Evolutionary conservation across 1,284 basidiomycete species (phyloP).

Genomic region (Puccinia novopanici): DNA sequence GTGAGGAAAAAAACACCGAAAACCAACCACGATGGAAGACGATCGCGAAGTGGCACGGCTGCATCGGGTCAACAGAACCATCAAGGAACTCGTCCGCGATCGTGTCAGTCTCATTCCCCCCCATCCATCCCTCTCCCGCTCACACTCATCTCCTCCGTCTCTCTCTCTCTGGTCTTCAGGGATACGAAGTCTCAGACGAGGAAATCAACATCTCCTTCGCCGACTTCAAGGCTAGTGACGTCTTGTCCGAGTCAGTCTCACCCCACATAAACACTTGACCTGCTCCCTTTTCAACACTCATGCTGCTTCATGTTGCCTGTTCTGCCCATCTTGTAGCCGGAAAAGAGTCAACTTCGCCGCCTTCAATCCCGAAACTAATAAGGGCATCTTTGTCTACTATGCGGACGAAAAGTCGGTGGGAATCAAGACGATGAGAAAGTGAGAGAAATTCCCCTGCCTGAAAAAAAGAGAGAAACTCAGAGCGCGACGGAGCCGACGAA

Average conservation of each 20-base stretch:
- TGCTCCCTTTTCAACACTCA: no score
- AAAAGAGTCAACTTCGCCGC: slow-evolving; percentile 84
- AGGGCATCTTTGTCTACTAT: slow-evolving; percentile 93
- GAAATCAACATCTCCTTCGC: slow-evolving; percentile 82
- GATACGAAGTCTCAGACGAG: slow-evolving; percentile 83
- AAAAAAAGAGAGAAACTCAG: no score
- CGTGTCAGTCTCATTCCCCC: slow-evolving; percentile 62
- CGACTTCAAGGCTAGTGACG: slow-evolving; percentile 71
- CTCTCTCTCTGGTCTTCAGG: slow-evolving; percentile 63
- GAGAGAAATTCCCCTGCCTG: slow-evolving; percentile 60
- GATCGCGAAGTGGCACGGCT: slow-evolving; percentile 67
- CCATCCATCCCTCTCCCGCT: slow-evolving; percentile 57
- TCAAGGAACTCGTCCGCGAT: slow-evolving; percentile 94
- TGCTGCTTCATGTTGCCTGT: no score
- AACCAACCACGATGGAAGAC: slow-evolving; percentile 55
- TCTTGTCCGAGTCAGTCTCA: slow-evolving; percentile 58
- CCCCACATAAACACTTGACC: neutral
- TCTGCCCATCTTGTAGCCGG: slow-evolving; percentile 60
- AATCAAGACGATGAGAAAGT: slow-evolving; percentile 95
- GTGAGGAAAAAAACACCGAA: neutral
- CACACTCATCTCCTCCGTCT: slow-evolving; percentile 2
- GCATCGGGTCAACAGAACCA: slow-evolving; percentile 94
- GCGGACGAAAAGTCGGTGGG: slow-evolving; percentile 87
- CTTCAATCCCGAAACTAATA: slow-evolving; percentile 68
- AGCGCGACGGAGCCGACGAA: no score